Evolutionary conservation across 2,329 filamentous ascomycete species (phyloP).

Genomic region (Cytospora piceicola): DNA sequence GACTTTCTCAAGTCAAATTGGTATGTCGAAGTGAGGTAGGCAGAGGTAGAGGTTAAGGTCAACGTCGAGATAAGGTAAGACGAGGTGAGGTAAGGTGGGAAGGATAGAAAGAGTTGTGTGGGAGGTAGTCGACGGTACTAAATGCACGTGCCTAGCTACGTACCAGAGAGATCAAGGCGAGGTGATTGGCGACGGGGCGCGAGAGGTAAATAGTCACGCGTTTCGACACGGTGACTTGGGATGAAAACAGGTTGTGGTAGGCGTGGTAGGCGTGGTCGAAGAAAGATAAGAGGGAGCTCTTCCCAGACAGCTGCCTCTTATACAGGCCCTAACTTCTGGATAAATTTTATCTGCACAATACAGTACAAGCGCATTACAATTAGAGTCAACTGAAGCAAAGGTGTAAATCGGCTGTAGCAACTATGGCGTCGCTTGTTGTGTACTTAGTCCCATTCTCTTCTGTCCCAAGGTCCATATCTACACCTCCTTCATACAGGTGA

Average conservation of each 20-base stretch:
- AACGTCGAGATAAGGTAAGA: background rate
- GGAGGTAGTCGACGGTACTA: background rate
- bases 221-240: background rate
- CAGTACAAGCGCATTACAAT: too few species aligned
- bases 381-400: too few species aligned
- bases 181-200: background rate
- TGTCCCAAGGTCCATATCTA: too few species aligned
- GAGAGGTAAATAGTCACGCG: background rate
- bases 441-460: too few species aligned
- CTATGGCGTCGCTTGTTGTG: too few species aligned
- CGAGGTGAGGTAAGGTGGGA: background rate
- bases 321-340: too few species aligned
- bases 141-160: background rate
- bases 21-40: too few species aligned
- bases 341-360: too few species aligned
- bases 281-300: background rate
- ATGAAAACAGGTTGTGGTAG: background rate
- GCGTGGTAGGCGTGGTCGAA: background rate
- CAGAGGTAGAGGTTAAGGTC: background rate
- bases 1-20: too few species aligned
- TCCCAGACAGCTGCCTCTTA: too few species aligned
- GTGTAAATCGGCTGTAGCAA: too few species aligned
- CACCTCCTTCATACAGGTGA: too few species aligned
- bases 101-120: background rate
- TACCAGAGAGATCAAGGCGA: background rate